Evolutionary conservation across 1,284 basidiomycete genomes (phyloP), one percentile per base, ranked within the genome.

Genomic region (Malassezia nana): DNA sequence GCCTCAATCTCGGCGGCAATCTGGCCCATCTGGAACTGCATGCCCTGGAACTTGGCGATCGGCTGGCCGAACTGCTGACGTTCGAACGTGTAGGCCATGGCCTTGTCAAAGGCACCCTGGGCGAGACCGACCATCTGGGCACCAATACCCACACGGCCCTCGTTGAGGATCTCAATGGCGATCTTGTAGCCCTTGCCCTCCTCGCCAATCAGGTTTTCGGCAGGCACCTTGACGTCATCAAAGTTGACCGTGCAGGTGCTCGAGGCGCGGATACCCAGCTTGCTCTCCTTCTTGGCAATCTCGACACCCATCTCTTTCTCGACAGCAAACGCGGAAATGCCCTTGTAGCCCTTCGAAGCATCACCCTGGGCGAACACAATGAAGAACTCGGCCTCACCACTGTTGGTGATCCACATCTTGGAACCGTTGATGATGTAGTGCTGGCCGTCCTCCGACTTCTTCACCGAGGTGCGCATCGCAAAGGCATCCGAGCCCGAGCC

Each of bases 361-460:
- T 96, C 90, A 39, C 88, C 86, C 66, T 89, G 96, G 53, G 94
- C 94, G 64, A 98, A 98, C 46, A 98, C 78, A 43, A 81, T 76
- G 75, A 81, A 81, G 59, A 96, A 82, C 52, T 90, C 90, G 5
- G 94, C 94, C 76, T 99, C 92, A 59, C 84, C 83, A 6, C 89
- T 90, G 79, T 98, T 99, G 43, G 94, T 96, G 69, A 99, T 98
- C 92, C 92, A 98, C 90, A 95, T 92, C 80, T 99, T 99, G 63
- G 86, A 87, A 31, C 92, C 92, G 68, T 91, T 92, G 58, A 96
- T 75, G 28, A 89, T 79, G 80, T 85, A 95, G 40, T 55, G 53
- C 64, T 76, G 76, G 47, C 78, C 78, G 63, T 86, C 76, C 68
- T 84, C 82, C 20, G 84, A 84, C 58, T 89, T 86, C 75, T 87